phyloP scores from a whole-genome alignment of 2,329 filamentous ascomycete species.

The Zarea fungicola region DNA sequence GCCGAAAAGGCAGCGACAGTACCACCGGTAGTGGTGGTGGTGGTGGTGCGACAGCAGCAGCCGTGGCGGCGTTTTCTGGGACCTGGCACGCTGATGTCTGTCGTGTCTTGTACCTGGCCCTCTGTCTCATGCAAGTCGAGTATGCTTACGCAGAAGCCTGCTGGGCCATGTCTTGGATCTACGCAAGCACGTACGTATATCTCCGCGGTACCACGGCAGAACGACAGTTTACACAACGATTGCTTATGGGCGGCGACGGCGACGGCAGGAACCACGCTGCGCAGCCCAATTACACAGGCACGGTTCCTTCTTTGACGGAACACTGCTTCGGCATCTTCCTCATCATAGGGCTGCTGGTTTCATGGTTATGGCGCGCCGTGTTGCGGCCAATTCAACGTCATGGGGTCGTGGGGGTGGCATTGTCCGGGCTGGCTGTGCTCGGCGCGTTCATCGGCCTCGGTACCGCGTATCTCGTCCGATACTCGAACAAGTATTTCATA shows the following conservation, averaged over 20 bases:
- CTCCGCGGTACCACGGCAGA: slow-evolving; percentile 17
- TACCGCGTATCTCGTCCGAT: slow-evolving; percentile 25
- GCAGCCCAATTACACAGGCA: not conserved
- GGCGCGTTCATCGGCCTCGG: slow-evolving; percentile 12
- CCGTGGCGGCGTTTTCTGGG: not conserved
- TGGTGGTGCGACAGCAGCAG: not conserved
- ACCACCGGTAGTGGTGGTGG: not conserved
- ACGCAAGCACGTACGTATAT: slow-evolving; percentile 19
- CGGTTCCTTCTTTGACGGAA: too few species aligned
- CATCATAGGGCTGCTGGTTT: slow-evolving; percentile 5
- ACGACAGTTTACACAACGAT: slow-evolving; percentile 8
- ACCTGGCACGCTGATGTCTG: not conserved
- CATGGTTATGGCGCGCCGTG: slow-evolving; percentile 7
- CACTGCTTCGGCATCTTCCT: not conserved
- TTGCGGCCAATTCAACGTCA: not conserved
- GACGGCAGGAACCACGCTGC: not conserved
- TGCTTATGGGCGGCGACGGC: slow-evolving; percentile 9
- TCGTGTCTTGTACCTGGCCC: slow-evolving; percentile 20
- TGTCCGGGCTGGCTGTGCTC: slow-evolving; percentile 16
- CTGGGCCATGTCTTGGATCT: slow-evolving; percentile 22
- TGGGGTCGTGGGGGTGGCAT: slow-evolving; percentile 5
- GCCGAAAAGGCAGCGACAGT: not conserved
- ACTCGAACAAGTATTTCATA: slow-evolving; percentile 34
- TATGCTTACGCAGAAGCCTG: slow-evolving; percentile 24
- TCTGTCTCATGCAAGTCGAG: slow-evolving; percentile 25